These are phyloP conservation scores for Boletus tylopilopsis DNA, from an alignment of 768 basidiomycete species.

Conservation along the genomic window DNA sequence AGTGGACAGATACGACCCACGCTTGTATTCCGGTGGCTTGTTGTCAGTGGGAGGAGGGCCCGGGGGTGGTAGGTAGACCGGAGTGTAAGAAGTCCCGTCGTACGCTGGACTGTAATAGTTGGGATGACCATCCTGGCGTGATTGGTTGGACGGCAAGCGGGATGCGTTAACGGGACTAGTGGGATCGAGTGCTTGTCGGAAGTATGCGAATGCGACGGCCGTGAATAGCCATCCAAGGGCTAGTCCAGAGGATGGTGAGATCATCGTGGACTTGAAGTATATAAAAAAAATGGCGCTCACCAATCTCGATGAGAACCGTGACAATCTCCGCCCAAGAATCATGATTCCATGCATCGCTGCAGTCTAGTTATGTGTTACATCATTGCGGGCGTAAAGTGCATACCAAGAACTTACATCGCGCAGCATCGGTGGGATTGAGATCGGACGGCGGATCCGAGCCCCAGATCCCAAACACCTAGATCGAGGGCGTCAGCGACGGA, in stretches of 20 bases:
- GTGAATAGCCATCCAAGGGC: constrained; percentile 61
- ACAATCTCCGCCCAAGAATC: constrained; percentile 70
- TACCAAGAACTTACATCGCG: constrained; percentile 38
- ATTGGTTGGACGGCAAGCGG: constrained; percentile 40
- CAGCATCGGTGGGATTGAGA: constrained; percentile 39
- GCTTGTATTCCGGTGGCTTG: constrained; percentile 52
- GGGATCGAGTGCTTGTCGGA: constrained; percentile 74
- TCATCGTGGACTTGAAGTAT: too few species aligned
- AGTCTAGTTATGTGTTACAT: constrained; percentile 47
- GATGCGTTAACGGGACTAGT: constrained; percentile 48
- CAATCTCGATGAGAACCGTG: constrained; percentile 51
- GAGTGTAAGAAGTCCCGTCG: constrained; percentile 26
- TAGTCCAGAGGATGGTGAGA: constrained; percentile 23
- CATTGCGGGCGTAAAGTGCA: neutral
- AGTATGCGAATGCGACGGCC: constrained; percentile 64
- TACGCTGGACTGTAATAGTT: constrained; percentile 62
- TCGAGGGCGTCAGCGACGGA: constrained; percentile 15
- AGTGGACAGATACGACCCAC: constrained; percentile 28
- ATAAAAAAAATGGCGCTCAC: constrained; percentile 46
- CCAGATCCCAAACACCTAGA: constrained; percentile 50
- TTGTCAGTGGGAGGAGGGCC: constrained; percentile 46
- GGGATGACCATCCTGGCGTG: constrained; percentile 39
- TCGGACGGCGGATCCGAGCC: constrained; percentile 37
- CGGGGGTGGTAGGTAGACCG: constrained; percentile 46
- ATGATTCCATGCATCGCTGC: constrained; percentile 53